Conservation (phyloP, 2,329 filamentous ascomycete species). For the Claviceps sp. region DNA sequence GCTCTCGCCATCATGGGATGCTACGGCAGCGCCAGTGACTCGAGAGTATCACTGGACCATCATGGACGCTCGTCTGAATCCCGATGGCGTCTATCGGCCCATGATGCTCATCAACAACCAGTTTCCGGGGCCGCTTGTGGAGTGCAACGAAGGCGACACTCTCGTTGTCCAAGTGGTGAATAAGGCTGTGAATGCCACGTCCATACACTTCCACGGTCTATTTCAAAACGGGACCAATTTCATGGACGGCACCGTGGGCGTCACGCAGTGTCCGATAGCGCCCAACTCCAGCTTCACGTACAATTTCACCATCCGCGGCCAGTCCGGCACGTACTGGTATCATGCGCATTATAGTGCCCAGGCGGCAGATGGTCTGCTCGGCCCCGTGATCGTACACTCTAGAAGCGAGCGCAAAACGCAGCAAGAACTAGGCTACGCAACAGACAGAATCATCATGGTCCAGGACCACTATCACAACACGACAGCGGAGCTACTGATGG, state of each 20-base stretch:
- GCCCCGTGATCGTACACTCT: constrained; percentile 53
- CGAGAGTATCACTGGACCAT: constrained; percentile 50
- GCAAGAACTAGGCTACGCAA: constrained; percentile 17
- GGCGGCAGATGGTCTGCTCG: constrained; percentile 55
- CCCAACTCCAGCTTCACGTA: constrained; percentile 52
- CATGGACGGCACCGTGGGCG: constrained; percentile 59
- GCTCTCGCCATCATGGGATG: constrained; percentile 43
- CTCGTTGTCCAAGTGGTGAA: constrained; percentile 59
- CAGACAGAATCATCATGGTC: constrained; percentile 51
- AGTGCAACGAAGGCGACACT: constrained; percentile 60
- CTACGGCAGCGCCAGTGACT: constrained; percentile 30
- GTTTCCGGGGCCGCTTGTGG: constrained; percentile 61
- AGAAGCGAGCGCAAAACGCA: constrained; percentile 24
- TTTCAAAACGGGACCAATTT: constrained; percentile 62
- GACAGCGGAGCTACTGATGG: constrained; percentile 33
- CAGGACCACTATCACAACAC: constrained; percentile 60
- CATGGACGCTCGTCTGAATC: constrained; percentile 41
- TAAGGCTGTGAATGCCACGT: constrained; percentile 49
- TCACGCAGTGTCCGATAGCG: constrained; percentile 54
- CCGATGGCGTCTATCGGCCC: constrained; percentile 42
- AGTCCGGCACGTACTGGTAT: constrained; percentile 42
- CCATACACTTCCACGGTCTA: constrained; percentile 66
- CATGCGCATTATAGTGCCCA: constrained; percentile 54
- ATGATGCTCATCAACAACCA: constrained; percentile 62
- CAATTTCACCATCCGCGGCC: constrained; percentile 46